These are phyloP conservation scores for Didymella lethalis DNA, from an alignment of 2,329 filamentous ascomycete genomes.

Conservation along the genomic window DNA sequence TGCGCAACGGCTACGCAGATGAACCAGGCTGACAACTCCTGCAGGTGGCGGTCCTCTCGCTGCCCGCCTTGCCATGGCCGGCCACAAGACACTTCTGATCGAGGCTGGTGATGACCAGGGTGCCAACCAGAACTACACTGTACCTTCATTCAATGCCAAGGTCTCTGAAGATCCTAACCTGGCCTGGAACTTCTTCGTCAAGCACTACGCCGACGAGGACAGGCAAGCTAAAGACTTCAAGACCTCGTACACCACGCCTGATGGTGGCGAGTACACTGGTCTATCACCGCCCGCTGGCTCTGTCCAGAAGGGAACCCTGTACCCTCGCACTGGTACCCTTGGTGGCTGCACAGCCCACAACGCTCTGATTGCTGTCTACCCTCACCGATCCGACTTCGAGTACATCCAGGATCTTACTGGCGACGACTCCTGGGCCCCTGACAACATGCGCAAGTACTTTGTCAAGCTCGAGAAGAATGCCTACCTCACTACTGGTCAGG, in stretches of 20 bases:
- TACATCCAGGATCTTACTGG: conserved; percentile 66
- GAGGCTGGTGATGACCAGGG: conserved; percentile 68
- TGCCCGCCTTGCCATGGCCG: conserved; percentile 66
- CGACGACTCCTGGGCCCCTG: conserved; percentile 65
- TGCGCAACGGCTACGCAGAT: not conserved
- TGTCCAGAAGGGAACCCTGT: conserved; percentile 62
- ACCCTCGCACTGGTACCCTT: conserved; percentile 65
- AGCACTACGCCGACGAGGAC: conserved; percentile 64
- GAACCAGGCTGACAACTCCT: not conserved
- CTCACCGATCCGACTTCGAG: conserved; percentile 67
- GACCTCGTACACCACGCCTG: conserved; percentile 60
- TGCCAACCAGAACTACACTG: conserved; percentile 59
- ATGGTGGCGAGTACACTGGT: conserved; percentile 56
- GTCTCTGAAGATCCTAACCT: conserved; percentile 65
- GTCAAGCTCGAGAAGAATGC: conserved; percentile 63
- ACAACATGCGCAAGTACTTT: conserved; percentile 68
- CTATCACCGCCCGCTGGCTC: conserved; percentile 62
- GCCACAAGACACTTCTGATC: conserved; percentile 67
- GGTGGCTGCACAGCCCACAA: conserved; percentile 70
- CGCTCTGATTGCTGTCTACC: conserved; percentile 66
- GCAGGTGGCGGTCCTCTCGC: conserved; percentile 47
- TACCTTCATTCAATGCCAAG: conserved; percentile 63
- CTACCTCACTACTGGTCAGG: conserved; percentile 56
- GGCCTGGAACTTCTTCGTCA: conserved; percentile 71
- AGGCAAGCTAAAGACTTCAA: conserved; percentile 66